Evolutionary conservation across 2,329 filamentous ascomycete genomes (phyloP).

Genomic region (Colletotrichum sp.): DNA sequence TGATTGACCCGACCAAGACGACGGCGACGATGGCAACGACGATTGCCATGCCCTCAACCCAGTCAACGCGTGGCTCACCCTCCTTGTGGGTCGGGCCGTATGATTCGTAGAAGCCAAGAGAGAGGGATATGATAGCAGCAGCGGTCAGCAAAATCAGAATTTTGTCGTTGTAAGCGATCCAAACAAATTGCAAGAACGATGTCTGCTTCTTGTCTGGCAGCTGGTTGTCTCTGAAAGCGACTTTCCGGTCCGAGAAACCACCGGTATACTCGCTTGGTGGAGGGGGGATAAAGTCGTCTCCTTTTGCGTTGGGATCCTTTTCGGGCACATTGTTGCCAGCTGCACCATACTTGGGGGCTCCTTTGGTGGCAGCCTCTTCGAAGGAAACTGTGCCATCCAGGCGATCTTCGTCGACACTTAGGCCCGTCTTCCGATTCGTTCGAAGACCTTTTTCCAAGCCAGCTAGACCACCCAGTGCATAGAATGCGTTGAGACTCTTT

Average conservation of each 20-base stretch:
- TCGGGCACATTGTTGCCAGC: conserved; percentile 36
- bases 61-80: conserved; percentile 55
- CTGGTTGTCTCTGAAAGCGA: conserved; percentile 64
- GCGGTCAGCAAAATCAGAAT: conserved; percentile 73
- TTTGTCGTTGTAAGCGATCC: conserved; percentile 77
- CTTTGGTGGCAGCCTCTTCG: conserved; percentile 59
- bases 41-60: conserved; percentile 69
- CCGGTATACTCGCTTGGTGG: conserved; percentile 1
- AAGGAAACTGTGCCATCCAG: conserved; percentile 72
- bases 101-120: conserved; percentile 73
- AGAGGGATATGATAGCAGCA: conserved; percentile 71
- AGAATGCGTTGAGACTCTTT: conserved; percentile 77
- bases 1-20: conserved; percentile 62
- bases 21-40: conserved; percentile 66
- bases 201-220: conserved; percentile 66
- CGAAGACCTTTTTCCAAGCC: conserved; percentile 78
- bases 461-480: conserved; percentile 73
- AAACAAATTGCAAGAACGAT: conserved; percentile 63
- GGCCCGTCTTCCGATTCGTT: conserved; percentile 67
- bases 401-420: conserved; percentile 72
- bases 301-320: conserved; percentile 24
- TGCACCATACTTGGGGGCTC: conserved; percentile 37
- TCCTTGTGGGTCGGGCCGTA: conserved; percentile 50
- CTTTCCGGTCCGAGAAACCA: conserved; percentile 56
- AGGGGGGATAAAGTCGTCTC: conserved; percentile 10